A percentile compares a stretch with the other conserved stretches of the same genome.
phyloP scores from a whole-genome alignment of 441 rosid genomes.

The Syzygium syzygioides region DNA sequence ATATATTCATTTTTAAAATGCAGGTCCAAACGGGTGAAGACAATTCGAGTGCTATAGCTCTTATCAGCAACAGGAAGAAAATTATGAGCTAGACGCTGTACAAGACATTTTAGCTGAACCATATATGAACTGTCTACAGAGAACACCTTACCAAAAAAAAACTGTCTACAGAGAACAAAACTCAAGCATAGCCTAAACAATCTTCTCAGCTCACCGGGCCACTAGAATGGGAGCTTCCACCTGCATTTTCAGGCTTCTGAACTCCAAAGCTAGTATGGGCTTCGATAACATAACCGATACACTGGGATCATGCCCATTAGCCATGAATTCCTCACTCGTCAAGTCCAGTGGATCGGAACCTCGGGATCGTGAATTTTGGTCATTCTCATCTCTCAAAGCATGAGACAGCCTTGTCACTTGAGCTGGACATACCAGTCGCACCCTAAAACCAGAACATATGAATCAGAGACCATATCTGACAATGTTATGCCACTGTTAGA shows the following conservation, averaged over 20 bases:
- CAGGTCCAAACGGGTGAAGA: neutral
- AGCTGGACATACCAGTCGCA: slow-evolving; percentile 64
- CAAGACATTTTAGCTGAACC: neutral
- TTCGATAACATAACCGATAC: slow-evolving; percentile 66
- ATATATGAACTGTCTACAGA: slow-evolving; percentile 9
- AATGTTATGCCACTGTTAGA: neutral
- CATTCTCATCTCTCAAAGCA: slow-evolving; percentile 18
- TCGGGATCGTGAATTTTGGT: slow-evolving; percentile 7
- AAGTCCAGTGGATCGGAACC: slow-evolving; percentile 10
- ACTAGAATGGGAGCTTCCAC: slow-evolving; percentile 75
- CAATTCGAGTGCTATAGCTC: neutral
- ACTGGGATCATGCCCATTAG: slow-evolving; percentile 33
- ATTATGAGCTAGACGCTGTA: neutral
- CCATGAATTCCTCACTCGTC: slow-evolving; percentile 2
- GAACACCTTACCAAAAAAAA: no score
- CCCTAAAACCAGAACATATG: slow-evolving; percentile 26
- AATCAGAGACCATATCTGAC: neutral
- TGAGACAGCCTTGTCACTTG: slow-evolving; percentile 29
- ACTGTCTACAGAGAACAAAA: slow-evolving; percentile 8
- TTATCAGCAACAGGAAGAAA: neutral
- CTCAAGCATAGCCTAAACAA: slow-evolving; percentile 20
- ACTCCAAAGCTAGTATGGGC: slow-evolving; percentile 78
- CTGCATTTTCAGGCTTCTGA: slow-evolving; percentile 67
- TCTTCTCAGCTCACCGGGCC: slow-evolving; percentile 14
- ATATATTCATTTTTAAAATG: neutral